A percentile compares a stretch with the other conserved stretches of the same genome.
phyloP scores from a whole-genome alignment of 2,329 filamentous ascomycete genomes.

The Aspergillus novofumigatus region DNA sequence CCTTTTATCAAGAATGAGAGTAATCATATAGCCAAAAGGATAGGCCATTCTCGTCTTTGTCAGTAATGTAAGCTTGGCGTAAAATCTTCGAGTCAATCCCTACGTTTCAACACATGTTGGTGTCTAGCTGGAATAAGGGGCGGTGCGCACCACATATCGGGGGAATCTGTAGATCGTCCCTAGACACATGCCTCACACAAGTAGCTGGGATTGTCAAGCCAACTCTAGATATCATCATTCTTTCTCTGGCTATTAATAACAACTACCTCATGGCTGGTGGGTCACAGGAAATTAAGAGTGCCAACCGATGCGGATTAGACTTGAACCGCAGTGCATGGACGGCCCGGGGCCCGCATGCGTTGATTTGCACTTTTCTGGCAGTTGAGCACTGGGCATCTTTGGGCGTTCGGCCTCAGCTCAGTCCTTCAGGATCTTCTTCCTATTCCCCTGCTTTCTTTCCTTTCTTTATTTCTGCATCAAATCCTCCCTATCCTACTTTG shows the following conservation, averaged over 20 bases:
- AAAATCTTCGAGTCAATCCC: too few relatives aligned
- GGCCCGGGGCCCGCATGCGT: constrained; percentile 17
- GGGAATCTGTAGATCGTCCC: too few relatives aligned
- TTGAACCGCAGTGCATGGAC: background rate
- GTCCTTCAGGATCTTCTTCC: background rate
- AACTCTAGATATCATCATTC: background rate
- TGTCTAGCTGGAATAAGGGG: too few relatives aligned
- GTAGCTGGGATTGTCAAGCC: too few relatives aligned
- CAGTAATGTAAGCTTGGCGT: too few relatives aligned
- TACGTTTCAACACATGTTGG: too few relatives aligned
- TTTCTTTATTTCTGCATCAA: constrained; percentile 4
- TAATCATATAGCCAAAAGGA: too few relatives aligned
- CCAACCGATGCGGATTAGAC: background rate
- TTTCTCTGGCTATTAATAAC: background rate
- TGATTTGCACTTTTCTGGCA: background rate
- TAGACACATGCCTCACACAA: too few relatives aligned
- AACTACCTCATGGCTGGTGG: background rate
- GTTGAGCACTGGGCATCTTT: background rate
- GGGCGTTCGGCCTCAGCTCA: background rate
- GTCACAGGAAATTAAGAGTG: background rate
- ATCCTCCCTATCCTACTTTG: background rate
- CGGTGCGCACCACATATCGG: too few relatives aligned
- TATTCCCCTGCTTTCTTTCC: constrained; percentile 11
- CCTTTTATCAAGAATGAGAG: too few relatives aligned
- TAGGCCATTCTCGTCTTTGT: too few relatives aligned